Evolutionary conservation across 2,329 filamentous ascomycete species (phyloP).

Genomic region (Aspergillus alliaceus): DNA sequence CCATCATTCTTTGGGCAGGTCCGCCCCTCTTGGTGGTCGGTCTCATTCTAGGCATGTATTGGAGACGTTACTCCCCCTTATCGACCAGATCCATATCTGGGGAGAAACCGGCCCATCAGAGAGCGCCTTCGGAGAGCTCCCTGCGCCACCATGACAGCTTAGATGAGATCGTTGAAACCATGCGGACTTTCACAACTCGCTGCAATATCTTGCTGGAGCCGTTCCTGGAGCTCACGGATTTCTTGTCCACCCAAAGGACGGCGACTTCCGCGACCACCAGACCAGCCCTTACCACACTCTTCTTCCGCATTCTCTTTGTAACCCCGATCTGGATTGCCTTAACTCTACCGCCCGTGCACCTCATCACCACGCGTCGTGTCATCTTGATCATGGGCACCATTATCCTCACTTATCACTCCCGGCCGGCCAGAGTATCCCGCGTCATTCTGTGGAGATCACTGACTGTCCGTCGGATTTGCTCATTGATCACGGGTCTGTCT

Average conservation of each 20-base stretch:
- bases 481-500: conserved; percentile 75
- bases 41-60: conserved; percentile 90
- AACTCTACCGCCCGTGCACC: conserved; percentile 75
- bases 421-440: conserved; percentile 78
- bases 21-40: conserved; percentile 77
- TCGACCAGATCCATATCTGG: conserved; percentile 79
- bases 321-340: conserved; percentile 85
- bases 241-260: conserved; percentile 85
- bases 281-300: conserved; percentile 84
- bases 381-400: conserved; percentile 84
- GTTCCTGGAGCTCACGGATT: conserved; percentile 84
- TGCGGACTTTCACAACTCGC: conserved; percentile 84
- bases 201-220: conserved; percentile 93
- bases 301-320: conserved; percentile 83
- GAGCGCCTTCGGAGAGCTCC: conserved; percentile 57
- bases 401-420: conserved; percentile 86
- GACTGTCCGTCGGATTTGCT: conserved; percentile 66
- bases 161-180: conserved; percentile 93
- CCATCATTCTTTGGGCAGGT: conserved; percentile 75
- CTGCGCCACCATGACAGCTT: conserved; percentile 87
- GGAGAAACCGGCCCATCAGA: conserved; percentile 59
- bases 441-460: conserved; percentile 88
- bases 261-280: conserved; percentile 88
- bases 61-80: conserved; percentile 81
- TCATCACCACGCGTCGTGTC: conserved; percentile 84